Base-by-base conservation (phyloP, 257 asterid species). In the Lycium ferocissimum region DNA sequence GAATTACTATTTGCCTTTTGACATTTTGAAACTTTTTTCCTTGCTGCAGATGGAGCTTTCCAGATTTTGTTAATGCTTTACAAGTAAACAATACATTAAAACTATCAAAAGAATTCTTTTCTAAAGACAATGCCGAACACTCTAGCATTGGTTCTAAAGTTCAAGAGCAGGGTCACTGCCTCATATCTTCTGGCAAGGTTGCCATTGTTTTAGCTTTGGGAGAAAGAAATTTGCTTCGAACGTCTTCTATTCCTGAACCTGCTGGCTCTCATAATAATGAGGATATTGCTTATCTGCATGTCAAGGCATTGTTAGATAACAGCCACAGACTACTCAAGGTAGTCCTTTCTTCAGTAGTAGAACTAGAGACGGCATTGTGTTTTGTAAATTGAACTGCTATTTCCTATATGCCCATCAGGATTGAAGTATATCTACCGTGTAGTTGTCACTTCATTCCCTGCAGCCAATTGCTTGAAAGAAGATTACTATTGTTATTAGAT, bases 141-240 rank as follows among this genome's bases (percentile, higher is more conserved):
- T 85, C 92, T 7, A 89, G 89, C 79, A 80, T 83, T 66, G 86
- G 65, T 89, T 13, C 49, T 83, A 84, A 87, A 87, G 87, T 93
- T 87, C 92, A 88, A 86, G 85, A 85, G 83, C 91, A 86, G 81
- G 98, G 98, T 61, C 85, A 70, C 67, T 58, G 61, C 89, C 91
- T 96, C 87, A 86, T 87, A 73, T 87, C 93, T 81, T 86, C 80
- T 82, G 99, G 99, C 45, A 94, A 96, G 90, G 92, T 89, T 83
- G 98, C 96, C 7, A 76, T 87, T 43, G 86, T 93, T 87, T 79
- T 95, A 85, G 84, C 90, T 43, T 87, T 92, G 89, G 90, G 88
- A 49, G 94, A 89, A 26, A 40, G 71, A 40, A 85, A 86, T 71
- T 85, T 86, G 69, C 83, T 83, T 38, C 85, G 79, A 85, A 66